phyloP scores from a whole-genome alignment of 352 stramenopile species.

The Globisporangium paddicum region DNA sequence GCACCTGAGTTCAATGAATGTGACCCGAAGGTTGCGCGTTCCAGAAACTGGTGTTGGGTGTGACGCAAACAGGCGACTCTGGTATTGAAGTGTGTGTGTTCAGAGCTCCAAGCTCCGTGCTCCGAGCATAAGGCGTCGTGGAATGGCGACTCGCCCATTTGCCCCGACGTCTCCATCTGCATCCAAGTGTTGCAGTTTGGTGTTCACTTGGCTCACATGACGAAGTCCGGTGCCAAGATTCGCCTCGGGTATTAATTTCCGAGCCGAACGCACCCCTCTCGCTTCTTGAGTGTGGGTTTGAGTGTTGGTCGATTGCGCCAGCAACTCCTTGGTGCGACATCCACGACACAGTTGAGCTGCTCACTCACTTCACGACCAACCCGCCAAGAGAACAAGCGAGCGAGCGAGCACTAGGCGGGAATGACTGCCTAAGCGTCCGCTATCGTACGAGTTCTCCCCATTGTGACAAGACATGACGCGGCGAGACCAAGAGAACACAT shows the following conservation, averaged over 20 bases:
- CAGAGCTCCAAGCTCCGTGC: too few relatives aligned
- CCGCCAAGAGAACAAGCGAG: background rate
- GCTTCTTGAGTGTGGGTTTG: constrained; percentile 7
- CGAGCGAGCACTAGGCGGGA: background rate
- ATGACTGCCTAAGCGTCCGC: constrained; percentile 28
- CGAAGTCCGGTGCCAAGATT: background rate
- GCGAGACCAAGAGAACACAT: constrained; percentile 10
- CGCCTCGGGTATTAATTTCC: background rate
- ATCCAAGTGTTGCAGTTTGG: background rate
- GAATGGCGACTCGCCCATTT: too few relatives aligned
- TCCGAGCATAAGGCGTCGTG: too few relatives aligned
- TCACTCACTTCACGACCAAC: background rate
- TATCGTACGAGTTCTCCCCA: background rate
- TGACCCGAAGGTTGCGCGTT: constrained; percentile 3
- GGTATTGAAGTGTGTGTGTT: background rate
- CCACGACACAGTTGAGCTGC: constrained; percentile 3
- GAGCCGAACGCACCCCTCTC: background rate
- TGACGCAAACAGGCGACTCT: background rate
- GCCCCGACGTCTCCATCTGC: too few relatives aligned
- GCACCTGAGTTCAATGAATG: background rate
- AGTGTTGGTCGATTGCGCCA: constrained; percentile 8
- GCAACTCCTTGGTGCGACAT: constrained; percentile 13
- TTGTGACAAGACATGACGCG: constrained; percentile 27
- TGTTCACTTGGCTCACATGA: background rate
- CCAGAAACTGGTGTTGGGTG: background rate